A percentile compares a stretch with the other conserved stretches of the same genome.
These are phyloP conservation scores for Dipodascopsis uninucleata DNA, from an alignment of 805 yeast species.

Conservation along the genomic window DNA sequence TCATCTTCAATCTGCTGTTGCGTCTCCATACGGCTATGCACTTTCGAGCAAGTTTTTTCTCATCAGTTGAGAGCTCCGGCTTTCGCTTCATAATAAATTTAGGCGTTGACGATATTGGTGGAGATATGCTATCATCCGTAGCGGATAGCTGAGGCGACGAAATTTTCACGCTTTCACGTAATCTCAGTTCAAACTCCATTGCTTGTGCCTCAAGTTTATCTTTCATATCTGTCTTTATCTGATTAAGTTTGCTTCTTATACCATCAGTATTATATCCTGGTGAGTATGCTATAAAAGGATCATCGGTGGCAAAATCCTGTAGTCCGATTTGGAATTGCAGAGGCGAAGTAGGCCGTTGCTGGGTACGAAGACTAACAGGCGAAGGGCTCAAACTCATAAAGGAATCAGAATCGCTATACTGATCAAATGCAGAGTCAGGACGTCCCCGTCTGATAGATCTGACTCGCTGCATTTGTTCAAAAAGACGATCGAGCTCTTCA, in stretches of 20 bases:
- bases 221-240: conserved; percentile 1
- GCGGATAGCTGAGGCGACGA: conserved; percentile 4
- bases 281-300: not conserved
- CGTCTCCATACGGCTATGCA: conserved; percentile 11
- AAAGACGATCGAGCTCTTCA: conserved; percentile 23
- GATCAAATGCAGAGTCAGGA: conserved; percentile 13
- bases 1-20: conserved; percentile 17
- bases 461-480: conserved; percentile 24
- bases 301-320: not conserved
- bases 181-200: not conserved
- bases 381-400: conserved; percentile 9
- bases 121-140: not conserved
- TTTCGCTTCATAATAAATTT: conserved; percentile 7
- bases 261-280: not conserved
- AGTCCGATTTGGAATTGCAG: no score
- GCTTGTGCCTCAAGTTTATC: not conserved
- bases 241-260: conserved; percentile 5
- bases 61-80: conserved; percentile 12
- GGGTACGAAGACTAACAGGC: not conserved
- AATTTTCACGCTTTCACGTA: not conserved
- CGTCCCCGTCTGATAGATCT: conserved; percentile 16
- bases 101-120: conserved; percentile 1
- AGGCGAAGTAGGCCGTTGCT: no score
- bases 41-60: conserved; percentile 8
- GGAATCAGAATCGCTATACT: conserved; percentile 20